Conservation (phyloP, 2,329 filamentous ascomycete species). For the Talaromyces atroroseus region DNA sequence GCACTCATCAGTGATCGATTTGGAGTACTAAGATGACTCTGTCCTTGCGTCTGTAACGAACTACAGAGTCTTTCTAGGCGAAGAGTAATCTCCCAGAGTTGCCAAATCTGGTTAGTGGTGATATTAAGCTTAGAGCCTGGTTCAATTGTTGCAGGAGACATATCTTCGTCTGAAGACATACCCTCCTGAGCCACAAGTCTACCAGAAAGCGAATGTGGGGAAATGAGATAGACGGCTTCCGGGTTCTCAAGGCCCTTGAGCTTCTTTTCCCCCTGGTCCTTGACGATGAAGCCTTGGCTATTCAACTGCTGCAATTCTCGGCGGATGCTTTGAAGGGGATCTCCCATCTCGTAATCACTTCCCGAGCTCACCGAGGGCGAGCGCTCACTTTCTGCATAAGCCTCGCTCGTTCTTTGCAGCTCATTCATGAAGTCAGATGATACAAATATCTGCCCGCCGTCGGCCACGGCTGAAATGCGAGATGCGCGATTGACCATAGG, state of each 20-base stretch:
- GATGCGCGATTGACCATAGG: conserved; percentile 98
- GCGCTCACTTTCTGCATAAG: conserved; percentile 78
- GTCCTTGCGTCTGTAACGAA: conserved; percentile 66
- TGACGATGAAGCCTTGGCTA: conserved; percentile 91
- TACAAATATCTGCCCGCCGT: conserved; percentile 94
- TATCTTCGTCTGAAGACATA: conserved; percentile 42
- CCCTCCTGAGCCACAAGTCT: conserved; percentile 51
- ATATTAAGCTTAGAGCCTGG: conserved; percentile 65
- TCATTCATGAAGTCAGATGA: conserved; percentile 96
- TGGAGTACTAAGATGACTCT: conserved; percentile 63
- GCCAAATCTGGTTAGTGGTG: conserved; percentile 81
- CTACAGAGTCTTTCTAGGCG: conserved; percentile 91
- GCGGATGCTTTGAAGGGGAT: conserved; percentile 70
- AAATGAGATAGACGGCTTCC: conserved; percentile 91
- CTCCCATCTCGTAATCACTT: conserved; percentile 52
- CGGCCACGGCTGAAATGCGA: conserved; percentile 87
- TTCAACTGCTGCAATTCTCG: conserved; percentile 82
- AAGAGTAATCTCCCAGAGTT: conserved; percentile 80
- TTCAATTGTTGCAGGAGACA: conserved; percentile 51
- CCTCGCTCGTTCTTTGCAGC: conserved; percentile 84
- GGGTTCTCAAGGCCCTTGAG: conserved; percentile 97
- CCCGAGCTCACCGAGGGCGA: conserved; percentile 64
- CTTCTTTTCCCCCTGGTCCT: conserved; percentile 90
- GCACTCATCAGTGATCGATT: conserved; percentile 77
- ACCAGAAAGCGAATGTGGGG: conserved; percentile 79